These are phyloP conservation scores for Myxozyma sirexii DNA, from an alignment of 805 yeast species.

Conservation along the genomic window DNA sequence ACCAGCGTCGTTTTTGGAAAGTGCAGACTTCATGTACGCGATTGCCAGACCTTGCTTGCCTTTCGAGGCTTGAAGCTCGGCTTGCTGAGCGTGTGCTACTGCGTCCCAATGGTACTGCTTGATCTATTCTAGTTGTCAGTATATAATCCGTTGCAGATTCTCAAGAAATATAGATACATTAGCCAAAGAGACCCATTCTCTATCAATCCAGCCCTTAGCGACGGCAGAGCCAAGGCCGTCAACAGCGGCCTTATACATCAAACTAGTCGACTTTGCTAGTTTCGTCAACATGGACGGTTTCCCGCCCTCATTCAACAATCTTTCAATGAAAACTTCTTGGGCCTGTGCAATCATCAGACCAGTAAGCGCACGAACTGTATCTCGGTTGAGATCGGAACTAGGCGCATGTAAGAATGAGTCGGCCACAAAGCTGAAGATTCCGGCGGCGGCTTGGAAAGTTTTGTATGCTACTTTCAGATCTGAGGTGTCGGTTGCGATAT, in stretches of 20 bases:
- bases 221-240: conserved; percentile 50
- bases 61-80: conserved; percentile 51
- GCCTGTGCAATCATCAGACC: conserved; percentile 81
- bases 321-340: conserved; percentile 77
- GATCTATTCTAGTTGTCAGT: conserved; percentile 39
- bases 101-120: conserved; percentile 52
- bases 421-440: conserved; percentile 68
- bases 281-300: conserved; percentile 76
- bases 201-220: conserved; percentile 48
- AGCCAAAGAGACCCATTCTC: conserved; percentile 56
- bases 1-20: conserved; percentile 39
- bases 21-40: conserved; percentile 60
- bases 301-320: conserved; percentile 50
- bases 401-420: conserved; percentile 91
- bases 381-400: conserved; percentile 69
- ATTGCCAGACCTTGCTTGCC: conserved; percentile 76
- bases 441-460: conserved; percentile 73
- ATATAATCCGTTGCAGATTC: no score
- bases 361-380: conserved; percentile 64
- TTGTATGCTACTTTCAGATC: conserved; percentile 63
- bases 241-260: conserved; percentile 56
- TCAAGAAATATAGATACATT: conserved; percentile 48
- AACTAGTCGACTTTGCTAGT: conserved; percentile 65
- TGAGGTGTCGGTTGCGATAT: conserved; percentile 44
- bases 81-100: conserved; percentile 53